Base-by-base conservation (phyloP, 352 stramenopile genomes). In the Globisporangium nagaii region DNA sequence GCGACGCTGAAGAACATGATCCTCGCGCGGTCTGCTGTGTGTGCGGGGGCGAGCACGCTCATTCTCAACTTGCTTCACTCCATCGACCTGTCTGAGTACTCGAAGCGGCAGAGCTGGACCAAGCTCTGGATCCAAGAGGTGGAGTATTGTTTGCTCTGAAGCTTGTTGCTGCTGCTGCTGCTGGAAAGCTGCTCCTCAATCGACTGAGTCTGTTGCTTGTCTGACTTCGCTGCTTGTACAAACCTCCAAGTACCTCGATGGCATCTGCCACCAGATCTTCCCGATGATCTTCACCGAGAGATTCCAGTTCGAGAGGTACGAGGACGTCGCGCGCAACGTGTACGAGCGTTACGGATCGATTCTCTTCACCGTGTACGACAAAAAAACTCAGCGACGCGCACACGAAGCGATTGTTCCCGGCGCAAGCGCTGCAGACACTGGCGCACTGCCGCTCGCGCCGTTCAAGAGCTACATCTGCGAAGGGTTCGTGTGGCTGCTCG, bases 101-200 rank as follows among this genome's bases (percentile, higher is more conserved):
- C 50, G 0, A 78, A 71, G 31, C 51, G 55, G 20, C 32, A 60
- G 22, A 63, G 52, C 27, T 62, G 63, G 44, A 32, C 40, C 3
- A 75, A 84, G 53, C 50, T 61, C 10, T 90, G 79, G 79, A 74
- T 88, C 47, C 66, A 85, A 41, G 79, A 90, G 74, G 76, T 88
- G 44, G 44, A 37, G 39, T 19, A 9, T 24, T 37, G 24, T 1
- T n/a, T 60, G 20, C 5, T 40, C 2, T 45, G 9, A n/a, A n/a
- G n/a, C n/a, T n/a, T 27, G 10, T 13, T 6, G 13, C 20, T 45
- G 10, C n/a, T 47, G 41, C 20, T 24, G 36, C 36, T 42, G 17
- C 9, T 42, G 2, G n/a, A 24, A 22, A 42, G n/a, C n/a, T n/a
- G n/a, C n/a, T n/a, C n/a, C n/a, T n/a, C n/a, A n/a, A n/a, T n/a